phyloP scores from a whole-genome alignment of 1,284 basidiomycete species.

The Naganishia liquefaciens region DNA sequence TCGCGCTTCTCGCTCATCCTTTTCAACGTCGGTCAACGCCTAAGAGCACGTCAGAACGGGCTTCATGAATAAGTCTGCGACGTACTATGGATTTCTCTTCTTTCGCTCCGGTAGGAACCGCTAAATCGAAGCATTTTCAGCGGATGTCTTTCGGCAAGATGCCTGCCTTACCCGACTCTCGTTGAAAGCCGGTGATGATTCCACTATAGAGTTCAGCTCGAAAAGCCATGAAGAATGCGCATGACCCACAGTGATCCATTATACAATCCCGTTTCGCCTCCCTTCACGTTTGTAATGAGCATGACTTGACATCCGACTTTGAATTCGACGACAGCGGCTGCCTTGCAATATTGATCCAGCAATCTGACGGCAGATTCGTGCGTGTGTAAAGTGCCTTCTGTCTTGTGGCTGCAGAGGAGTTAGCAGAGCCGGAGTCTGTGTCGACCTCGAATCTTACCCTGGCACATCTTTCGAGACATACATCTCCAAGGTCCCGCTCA shows the following conservation, averaged over 20 bases:
- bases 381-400: slow-evolving; percentile 10
- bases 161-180: slow-evolving; percentile 60
- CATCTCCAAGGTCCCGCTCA: slow-evolving; percentile 55
- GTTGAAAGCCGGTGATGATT: slow-evolving; percentile 71
- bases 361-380: slow-evolving; percentile 64
- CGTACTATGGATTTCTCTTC: slow-evolving; percentile 3
- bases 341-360: slow-evolving; percentile 66
- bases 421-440: too few species aligned
- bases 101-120: not conserved
- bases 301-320: slow-evolving; percentile 66
- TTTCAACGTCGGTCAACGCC: not conserved
- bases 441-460: not conserved
- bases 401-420: slow-evolving; percentile 8
- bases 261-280: slow-evolving; percentile 66
- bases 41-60: not conserved
- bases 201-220: slow-evolving; percentile 9
- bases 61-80: too few species aligned
- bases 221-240: not conserved
- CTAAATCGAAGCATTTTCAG: too few species aligned
- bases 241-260: slow-evolving; percentile 41
- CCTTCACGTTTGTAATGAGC: slow-evolving; percentile 75
- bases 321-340: slow-evolving; percentile 61
- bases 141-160: not conserved
- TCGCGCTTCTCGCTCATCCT: slow-evolving; percentile 6
- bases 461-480: slow-evolving; percentile 60